Conservation (phyloP, 2,329 filamentous ascomycete genomes). For the Paramyrothecium roridum region DNA sequence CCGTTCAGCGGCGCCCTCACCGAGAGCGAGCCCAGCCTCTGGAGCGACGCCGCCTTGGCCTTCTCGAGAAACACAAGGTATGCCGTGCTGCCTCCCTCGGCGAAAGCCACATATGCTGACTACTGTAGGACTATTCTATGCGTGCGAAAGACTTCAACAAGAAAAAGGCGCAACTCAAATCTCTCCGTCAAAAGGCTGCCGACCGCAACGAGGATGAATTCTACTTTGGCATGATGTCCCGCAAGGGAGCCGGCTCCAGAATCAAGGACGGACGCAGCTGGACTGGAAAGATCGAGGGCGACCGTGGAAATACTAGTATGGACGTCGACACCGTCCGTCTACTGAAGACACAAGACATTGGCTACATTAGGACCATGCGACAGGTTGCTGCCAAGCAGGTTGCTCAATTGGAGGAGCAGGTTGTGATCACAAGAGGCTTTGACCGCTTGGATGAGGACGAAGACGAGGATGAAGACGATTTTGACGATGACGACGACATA, state of each 20-base stretch:
- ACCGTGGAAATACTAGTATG: conserved; percentile 54
- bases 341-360: conserved; percentile 67
- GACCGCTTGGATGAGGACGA: conserved; percentile 32
- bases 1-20: conserved; percentile 78
- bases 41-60: conserved; percentile 80
- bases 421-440: conserved; percentile 39
- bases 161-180: conserved; percentile 60
- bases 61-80: conserved; percentile 94
- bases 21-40: conserved; percentile 84
- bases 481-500: conserved; percentile 24
- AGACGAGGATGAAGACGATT: conserved; percentile 24
- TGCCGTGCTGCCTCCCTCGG: conserved; percentile 8
- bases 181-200: conserved; percentile 57
- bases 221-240: conserved; percentile 67
- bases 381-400: conserved; percentile 60
- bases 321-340: conserved; percentile 56
- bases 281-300: conserved; percentile 54
- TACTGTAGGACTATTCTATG: conserved; percentile 56
- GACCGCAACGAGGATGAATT: conserved; percentile 72
- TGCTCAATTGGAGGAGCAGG: conserved; percentile 48
- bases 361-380: conserved; percentile 60
- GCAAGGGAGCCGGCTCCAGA: conserved; percentile 50
- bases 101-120: conserved; percentile 6
- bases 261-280: conserved; percentile 48
- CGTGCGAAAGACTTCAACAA: conserved; percentile 64